Base-by-base conservation (phyloP, 257 asterid genomes). In the Jacaranda mimosifolia region DNA sequence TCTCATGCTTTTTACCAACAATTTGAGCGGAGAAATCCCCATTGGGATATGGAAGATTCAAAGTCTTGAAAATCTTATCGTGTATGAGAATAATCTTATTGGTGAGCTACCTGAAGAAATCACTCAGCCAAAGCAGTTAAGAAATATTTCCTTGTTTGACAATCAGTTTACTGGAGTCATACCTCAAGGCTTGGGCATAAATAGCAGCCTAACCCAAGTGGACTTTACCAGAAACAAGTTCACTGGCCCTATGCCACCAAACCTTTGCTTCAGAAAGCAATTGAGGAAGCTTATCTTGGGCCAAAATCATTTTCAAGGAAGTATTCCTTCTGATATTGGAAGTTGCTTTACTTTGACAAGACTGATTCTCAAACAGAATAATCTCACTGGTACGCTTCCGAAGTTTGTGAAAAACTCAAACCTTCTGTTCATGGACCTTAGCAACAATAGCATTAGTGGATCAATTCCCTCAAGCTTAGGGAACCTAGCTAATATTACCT, bases 141-240 rank as follows among this genome's bases (percentile, higher is more conserved):
- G 74, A 72, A 87, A 81, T 55, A 49, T 94, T 48, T 86, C 85
- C 45, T 76, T 94, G 81, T 87, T 59, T 45, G 91, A 85, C 15
- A 94, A 94, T 82, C 84, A 53, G 58, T 88, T 94, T 58, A 81
- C 85, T 3, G 98, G 98, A 58, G 84, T 85, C 56, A 56, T 94
- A 77, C 98, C 98, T 74, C 95, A 85, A 64, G 88, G 92, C 13
- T 83, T 92, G 85, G 98, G 98, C 70, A 63, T 91, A 69, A 88
- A 94, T 78, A 79, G 86, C 70, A 87, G 87, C 89, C 83, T 94
- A 59, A 77, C 58, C 1, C 26, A 9, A 63, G 55, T 94, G n/a
- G 98, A 94, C 66, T 80, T 92, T 74, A 84, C 96, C 3, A 66
- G 82, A 59, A 94, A 92, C 85, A 80, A 59, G 70, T 94, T 94